Percentiles rank a stretch among this genome's conserved stretches.
phyloP scores from a whole-genome alignment of 306 rosid genomes.

The Datisca glomerata region DNA sequence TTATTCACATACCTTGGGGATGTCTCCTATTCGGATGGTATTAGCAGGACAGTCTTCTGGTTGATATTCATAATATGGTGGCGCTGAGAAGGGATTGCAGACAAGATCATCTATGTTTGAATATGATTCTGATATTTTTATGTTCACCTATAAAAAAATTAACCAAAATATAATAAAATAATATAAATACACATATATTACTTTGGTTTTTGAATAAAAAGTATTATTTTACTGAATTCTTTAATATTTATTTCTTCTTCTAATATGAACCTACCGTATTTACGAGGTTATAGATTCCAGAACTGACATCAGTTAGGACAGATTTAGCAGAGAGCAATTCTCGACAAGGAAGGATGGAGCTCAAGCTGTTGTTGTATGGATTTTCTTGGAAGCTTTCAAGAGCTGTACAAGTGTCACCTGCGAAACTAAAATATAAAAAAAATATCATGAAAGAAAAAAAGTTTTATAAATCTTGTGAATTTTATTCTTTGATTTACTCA shows the following conservation, averaged over 20 bases:
- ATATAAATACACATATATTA: background rate
- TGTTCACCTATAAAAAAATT: slow-evolving; percentile 34
- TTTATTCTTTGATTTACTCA: background rate
- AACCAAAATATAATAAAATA: too few species aligned
- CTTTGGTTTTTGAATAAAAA: background rate
- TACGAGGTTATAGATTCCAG: slow-evolving; percentile 34
- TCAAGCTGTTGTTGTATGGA: slow-evolving; percentile 50
- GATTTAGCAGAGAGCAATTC: slow-evolving; percentile 45
- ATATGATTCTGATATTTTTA: slow-evolving; percentile 22
- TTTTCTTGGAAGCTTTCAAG: slow-evolving; percentile 42
- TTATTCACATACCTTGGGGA: slow-evolving; percentile 39
- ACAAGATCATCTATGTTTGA: slow-evolving; percentile 16
- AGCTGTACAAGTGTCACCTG: slow-evolving; percentile 50
- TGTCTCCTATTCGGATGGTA: slow-evolving; percentile 41
- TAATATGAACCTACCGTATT: slow-evolving; percentile 24
- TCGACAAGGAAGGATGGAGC: slow-evolving; percentile 49
- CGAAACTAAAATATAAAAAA: slow-evolving; percentile 32
- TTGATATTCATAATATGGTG: slow-evolving; percentile 46
- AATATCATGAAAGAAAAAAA: background rate
- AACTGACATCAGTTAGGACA: slow-evolving; percentile 25
- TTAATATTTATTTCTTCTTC: background rate
- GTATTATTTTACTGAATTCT: background rate
- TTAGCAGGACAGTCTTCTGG: slow-evolving; percentile 37
- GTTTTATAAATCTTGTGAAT: too few species aligned
- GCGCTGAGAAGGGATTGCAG: slow-evolving; percentile 69